Evolutionary conservation across 495 filamentous ascomycete species (phyloP).

Genomic region (Xylaria sp.): DNA sequence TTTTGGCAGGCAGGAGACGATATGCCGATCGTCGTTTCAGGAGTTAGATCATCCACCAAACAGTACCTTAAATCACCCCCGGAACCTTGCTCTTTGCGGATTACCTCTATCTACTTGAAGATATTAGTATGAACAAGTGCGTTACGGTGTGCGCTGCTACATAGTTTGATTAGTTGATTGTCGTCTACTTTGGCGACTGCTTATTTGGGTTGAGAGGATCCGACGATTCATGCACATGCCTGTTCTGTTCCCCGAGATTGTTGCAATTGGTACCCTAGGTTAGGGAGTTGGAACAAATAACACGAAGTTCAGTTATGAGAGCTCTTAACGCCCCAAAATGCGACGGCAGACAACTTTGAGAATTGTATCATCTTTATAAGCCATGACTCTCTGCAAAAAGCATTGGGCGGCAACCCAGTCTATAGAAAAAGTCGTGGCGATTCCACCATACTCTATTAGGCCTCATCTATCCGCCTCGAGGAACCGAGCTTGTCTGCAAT

Average conservation of each 20-base stretch:
- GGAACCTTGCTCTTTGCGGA: slow-evolving; percentile 5
- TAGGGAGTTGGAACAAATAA: not conserved
- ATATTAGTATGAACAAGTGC: not conserved
- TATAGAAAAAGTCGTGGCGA: too few relatives aligned
- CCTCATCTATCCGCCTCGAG: not conserved
- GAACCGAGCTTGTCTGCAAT: not conserved
- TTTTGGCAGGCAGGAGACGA: not conserved
- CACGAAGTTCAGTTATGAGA: not conserved
- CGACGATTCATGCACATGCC: slow-evolving; percentile 9
- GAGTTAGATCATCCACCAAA: slow-evolving; percentile 20
- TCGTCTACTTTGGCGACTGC: slow-evolving; percentile 10
- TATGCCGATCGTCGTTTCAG: slow-evolving; percentile 27
- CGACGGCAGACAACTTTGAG: not conserved
- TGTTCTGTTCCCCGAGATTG: not conserved
- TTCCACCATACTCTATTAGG: not conserved
- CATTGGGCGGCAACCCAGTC: not conserved
- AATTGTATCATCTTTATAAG: not conserved
- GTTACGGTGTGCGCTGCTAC: not conserved
- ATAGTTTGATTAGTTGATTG: too few relatives aligned
- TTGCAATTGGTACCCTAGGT: not conserved
- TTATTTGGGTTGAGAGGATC: not conserved
- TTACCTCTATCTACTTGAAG: not conserved
- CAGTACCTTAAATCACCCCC: slow-evolving; percentile 1
- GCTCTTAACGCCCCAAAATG: not conserved
- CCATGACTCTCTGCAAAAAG: not conserved